Evolutionary conservation across 176 grass and related monocot species (phyloP).

Genomic region (Oryza punctata): DNA sequence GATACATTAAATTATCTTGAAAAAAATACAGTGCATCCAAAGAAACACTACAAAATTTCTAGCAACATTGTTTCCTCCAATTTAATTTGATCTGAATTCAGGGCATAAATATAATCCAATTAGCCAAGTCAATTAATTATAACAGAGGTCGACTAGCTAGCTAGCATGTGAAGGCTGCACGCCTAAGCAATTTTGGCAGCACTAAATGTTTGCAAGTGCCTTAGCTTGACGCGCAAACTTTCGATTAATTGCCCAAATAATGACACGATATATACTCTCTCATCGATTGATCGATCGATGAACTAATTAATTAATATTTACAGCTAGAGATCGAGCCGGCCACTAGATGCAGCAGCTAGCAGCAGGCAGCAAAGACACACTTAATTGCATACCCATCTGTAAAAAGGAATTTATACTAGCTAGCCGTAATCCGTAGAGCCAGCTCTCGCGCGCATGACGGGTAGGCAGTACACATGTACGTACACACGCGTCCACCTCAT

Average conservation of each 20-base stretch:
- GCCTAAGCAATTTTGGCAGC: background rate
- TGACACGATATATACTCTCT: background rate
- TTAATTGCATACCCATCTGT: slow-evolving; percentile 15
- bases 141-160: background rate
- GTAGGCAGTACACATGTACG: background rate
- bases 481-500: slow-evolving; percentile 14
- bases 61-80: background rate
- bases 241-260: background rate
- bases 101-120: background rate
- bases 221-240: slow-evolving; percentile 42
- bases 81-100: background rate
- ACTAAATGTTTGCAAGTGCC: slow-evolving; percentile 4
- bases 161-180: background rate
- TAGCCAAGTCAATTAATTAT: background rate
- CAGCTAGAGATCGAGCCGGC: background rate
- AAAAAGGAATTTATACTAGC: background rate
- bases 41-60: background rate
- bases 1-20: too few species aligned
- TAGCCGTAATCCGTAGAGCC: background rate
- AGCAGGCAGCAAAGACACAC: background rate
- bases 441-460: background rate
- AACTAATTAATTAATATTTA: slow-evolving; percentile 13
- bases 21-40: background rate
- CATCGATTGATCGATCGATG: background rate
- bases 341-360: background rate